A percentile compares a stretch with the other conserved stretches of the same genome.
phyloP scores from a whole-genome alignment of 768 basidiomycete genomes.

The Leccinum sublutescens region DNA sequence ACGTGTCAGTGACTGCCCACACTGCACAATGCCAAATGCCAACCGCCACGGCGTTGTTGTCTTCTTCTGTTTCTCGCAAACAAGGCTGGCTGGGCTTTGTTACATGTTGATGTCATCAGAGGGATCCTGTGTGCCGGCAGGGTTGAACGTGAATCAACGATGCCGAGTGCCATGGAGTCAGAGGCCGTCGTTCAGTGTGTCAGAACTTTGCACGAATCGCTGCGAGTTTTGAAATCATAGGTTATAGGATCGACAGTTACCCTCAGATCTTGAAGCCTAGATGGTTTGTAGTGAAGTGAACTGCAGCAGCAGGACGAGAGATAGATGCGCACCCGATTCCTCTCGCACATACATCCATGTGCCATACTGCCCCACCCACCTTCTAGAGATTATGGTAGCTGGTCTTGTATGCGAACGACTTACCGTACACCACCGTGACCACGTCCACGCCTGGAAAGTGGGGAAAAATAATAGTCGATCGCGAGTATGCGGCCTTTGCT shows the following conservation, averaged over 20 bases:
- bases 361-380: no score
- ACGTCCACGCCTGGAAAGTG: conserved; percentile 40
- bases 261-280: not conserved
- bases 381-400: no score
- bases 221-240: not conserved
- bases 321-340: not conserved
- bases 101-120: not conserved
- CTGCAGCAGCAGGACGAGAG: not conserved
- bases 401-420: conserved; percentile 15
- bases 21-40: not conserved
- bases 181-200: not conserved
- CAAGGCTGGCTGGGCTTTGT: no score
- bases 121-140: not conserved
- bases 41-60: not conserved
- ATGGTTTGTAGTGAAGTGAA: not conserved
- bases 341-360: no score
- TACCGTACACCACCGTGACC: conserved; percentile 72
- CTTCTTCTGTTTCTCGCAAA: not conserved
- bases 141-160: not conserved
- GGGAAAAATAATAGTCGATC: not conserved
- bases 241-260: not conserved
- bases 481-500: not conserved
- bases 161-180: not conserved
- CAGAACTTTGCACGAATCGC: not conserved
- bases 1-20: not conserved